These are phyloP conservation scores for Gynochthodes officinalis DNA, from an alignment of 257 asterid genomes.

Conservation along the genomic window DNA sequence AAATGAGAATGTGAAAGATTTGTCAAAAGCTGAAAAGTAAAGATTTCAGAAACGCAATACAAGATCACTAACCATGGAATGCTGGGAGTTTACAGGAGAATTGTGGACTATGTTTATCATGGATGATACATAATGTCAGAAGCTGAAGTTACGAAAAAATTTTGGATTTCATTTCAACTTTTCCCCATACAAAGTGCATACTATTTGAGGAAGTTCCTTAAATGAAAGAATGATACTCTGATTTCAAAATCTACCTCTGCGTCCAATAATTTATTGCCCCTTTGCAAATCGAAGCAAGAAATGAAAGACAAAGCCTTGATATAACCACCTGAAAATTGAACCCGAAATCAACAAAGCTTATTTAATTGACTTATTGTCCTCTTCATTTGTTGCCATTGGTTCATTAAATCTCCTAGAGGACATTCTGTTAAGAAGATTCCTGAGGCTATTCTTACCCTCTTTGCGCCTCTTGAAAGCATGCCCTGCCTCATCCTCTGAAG, in stretches of 20 bases:
- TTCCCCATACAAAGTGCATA: not conserved
- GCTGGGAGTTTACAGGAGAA: not conserved
- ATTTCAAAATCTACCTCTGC: not conserved
- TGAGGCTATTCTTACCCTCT: constrained; percentile 74
- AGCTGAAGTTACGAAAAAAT: not conserved
- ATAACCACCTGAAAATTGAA: not conserved
- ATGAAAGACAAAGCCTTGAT: not conserved
- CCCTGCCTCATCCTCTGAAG: constrained; percentile 25
- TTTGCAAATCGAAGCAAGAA: not conserved
- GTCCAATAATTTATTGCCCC: no score
- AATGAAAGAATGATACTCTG: not conserved
- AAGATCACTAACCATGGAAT: not conserved
- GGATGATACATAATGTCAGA: not conserved
- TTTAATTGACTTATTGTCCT: not conserved
- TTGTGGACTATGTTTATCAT: not conserved
- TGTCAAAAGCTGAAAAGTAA: not conserved
- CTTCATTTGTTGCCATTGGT: constrained; percentile 21
- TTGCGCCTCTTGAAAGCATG: constrained; percentile 31
- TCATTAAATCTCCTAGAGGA: constrained; percentile 43
- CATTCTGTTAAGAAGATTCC: constrained; percentile 48
- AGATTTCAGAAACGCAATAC: not conserved
- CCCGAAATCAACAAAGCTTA: not conserved
- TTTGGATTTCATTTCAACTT: not conserved
- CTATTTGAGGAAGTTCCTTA: not conserved
- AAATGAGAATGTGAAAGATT: not conserved